A percentile compares a stretch with the other conserved stretches of the same genome.
Conservation (phyloP, 1,139 yeast species). For the Yamadazyma jaroonii region DNA sequence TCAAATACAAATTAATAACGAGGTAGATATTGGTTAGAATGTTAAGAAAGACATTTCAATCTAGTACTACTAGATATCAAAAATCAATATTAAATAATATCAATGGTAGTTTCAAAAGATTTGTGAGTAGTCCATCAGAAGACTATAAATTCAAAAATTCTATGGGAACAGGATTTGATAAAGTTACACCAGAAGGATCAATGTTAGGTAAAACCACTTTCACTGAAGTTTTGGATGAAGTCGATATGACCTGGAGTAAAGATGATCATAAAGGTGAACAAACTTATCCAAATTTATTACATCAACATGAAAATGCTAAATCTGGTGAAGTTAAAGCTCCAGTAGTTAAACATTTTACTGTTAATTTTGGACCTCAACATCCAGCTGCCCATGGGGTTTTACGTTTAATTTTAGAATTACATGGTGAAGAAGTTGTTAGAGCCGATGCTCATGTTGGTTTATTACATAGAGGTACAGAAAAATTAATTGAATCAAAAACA, state of each 20-base stretch:
- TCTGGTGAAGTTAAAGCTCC: constrained; percentile 45
- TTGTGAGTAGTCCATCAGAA: constrained; percentile 13
- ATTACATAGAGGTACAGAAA: constrained; percentile 86
- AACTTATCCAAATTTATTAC: background rate
- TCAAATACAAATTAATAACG: too few species aligned
- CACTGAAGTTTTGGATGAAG: constrained; percentile 46
- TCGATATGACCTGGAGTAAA: constrained; percentile 46
- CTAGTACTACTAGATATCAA: constrained; percentile 7
- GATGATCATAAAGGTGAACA: constrained; percentile 30
- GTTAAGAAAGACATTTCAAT: constrained; percentile 9
- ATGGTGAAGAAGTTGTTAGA: constrained; percentile 85
- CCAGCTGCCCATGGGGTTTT: constrained; percentile 95
- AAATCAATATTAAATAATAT: background rate
- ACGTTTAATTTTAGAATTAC: constrained; percentile 79
- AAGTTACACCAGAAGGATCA: constrained; percentile 31
- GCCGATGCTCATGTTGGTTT: constrained; percentile 89
- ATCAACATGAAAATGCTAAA: constrained; percentile 21
- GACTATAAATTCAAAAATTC: constrained; percentile 35
- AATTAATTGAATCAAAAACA: constrained; percentile 80
- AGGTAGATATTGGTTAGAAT: background rate
- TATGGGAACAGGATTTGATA: constrained; percentile 35
- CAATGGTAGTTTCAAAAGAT: background rate
- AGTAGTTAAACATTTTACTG: constrained; percentile 82
- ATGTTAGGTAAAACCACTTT: constrained; percentile 42
- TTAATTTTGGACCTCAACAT: constrained; percentile 92